Base-by-base conservation (phyloP, 225 moss, liverwort and hornwort species). In the Polytrichum commune region DNA sequence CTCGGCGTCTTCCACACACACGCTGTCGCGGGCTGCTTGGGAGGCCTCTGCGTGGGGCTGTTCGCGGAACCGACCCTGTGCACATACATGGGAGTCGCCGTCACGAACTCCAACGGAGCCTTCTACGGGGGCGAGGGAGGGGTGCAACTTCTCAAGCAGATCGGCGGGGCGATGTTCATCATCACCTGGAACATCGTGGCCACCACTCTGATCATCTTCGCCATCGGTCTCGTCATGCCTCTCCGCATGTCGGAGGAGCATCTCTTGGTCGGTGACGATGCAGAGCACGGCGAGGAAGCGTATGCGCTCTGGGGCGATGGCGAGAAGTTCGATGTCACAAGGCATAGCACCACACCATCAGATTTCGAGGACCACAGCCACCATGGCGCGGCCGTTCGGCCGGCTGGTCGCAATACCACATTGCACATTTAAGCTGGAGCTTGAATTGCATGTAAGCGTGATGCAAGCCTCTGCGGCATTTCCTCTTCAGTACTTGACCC, bases 251-350 rank as follows among this genome's bases (percentile, higher is more conserved):
- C 79, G 7, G 75, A 78, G 46, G 77, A 78, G 82, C 77, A 86
- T 33, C 70, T 86, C 61, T 60, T 65, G 24, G 56, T 80, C 5
- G 82, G 86, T n/a, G 86, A 86, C 70, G 82, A 86, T 13, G 86
- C 86, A 18, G 86, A 78, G 67, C 86, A 86, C 75, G 86, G 86
- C 55, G 82, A 86, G 56, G 86, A 86, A 30, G 86, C 86, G 0
- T 86, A 86, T 64, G 86, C 86, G 18, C 73, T 86, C 29, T 83
- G 82, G 86, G 86, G 82, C 55, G 86, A 86, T n/a, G 86, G 86
- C 28, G 86, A 86, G 71, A 67, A 77, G 32, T 75, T 72, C 65
- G 82, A 86, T 53, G 46, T 68, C 63, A 73, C 69, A 19, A 64
- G 67, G 1, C 73, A 85, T 20, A 29, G 54, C 67, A 0, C 69